Evolutionary conservation across 345 rosid genomes (phyloP).

Genomic region (Syzygium grande): DNA sequence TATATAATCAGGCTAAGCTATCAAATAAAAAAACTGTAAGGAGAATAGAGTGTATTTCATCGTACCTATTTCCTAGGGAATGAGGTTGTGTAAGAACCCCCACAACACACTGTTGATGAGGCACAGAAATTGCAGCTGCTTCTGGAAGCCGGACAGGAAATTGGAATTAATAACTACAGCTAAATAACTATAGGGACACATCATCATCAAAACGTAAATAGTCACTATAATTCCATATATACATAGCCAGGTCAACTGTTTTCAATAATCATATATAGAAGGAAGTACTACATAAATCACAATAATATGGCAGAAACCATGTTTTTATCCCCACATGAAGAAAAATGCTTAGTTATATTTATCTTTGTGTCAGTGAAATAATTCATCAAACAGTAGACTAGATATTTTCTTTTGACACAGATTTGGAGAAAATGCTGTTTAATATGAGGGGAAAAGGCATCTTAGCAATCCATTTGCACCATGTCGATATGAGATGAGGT

Average conservation of each 20-base stretch:
- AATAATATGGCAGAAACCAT: background rate
- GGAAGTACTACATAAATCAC: background rate
- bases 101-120: constrained; percentile 48
- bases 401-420: background rate
- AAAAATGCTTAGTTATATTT: background rate
- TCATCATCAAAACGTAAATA: background rate
- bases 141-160: constrained; percentile 27
- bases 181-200: background rate
- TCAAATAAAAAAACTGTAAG: background rate
- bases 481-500: background rate
- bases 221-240: background rate
- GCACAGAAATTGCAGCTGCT: constrained; percentile 50
- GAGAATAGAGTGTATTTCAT: constrained; percentile 9
- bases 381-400: background rate
- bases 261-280: background rate
- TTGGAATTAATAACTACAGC: background rate
- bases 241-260: background rate
- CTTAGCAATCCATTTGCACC: background rate
- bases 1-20: background rate
- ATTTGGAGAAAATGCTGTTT: background rate
- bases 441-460: background rate
- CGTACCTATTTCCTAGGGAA: constrained; percentile 58
- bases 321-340: background rate
- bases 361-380: background rate
- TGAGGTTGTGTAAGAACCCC: constrained; percentile 79